Base-by-base conservation (phyloP, 1,139 yeast genomes). In the Geotrichum reessii region DNA sequence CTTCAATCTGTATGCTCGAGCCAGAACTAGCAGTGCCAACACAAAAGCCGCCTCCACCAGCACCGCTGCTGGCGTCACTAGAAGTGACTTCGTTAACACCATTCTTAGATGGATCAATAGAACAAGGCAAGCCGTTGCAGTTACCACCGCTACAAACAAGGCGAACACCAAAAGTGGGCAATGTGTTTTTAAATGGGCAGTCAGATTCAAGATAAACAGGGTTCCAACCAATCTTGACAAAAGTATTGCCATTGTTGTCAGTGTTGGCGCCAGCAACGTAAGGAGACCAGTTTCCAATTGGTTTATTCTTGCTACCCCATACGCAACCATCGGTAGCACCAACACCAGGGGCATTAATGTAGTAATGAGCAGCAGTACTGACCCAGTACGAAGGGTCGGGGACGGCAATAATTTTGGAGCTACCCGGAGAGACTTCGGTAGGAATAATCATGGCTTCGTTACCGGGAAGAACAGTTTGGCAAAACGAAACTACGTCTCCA, bases 361-460 rank as follows among this genome's bases (percentile, higher is more conserved):
- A 90, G 76, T 82, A 90, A 73, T 90, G 97, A 55, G 96, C 87
- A 51, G 96, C 90, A 56, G 96, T 87, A 9, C 69, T 62, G 28
- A 79, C 77, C 79, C 79, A 77, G 69, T 77, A 77, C 61, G 81
- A 82, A 1, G 90, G 76, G 50, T 89, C 95, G 21, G 96, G 96
- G 56, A 90, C 96, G 31, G 97, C 96, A 62, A 90, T 75, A 2
- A 79, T 77, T 61, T 77, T 73, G 19, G 75, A 63, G 19, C 75
- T 66, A 11, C 82, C 81, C 11, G 79, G 73, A 27, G 73, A 76
- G 55, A 87, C 83, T 59, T 78, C 73, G 31, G 95, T 89, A 61
- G 97, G 97, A 64, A 90, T 89, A 71, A 89, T 78, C 97, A 90
- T 90, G 66, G 90, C 95, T 75, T 90, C 96, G 71, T 88, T 87